Base-by-base conservation (phyloP, 2,329 filamentous ascomycete genomes). In the Ceratocystis huliohia region DNA sequence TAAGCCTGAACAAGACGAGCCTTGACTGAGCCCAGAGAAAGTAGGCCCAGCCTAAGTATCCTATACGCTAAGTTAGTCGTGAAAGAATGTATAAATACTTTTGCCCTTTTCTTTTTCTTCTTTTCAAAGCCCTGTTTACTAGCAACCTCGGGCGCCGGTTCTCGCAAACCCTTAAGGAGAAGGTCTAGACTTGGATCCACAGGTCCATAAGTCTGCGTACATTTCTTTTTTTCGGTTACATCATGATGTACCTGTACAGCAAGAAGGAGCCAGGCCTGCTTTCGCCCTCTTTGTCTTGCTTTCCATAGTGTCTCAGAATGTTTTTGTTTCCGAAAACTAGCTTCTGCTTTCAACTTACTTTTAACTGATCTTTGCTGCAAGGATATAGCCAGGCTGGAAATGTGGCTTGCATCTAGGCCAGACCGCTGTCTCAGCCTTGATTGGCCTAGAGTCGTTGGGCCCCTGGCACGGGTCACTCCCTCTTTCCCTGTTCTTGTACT, bases 61-160 rank as follows among this genome's bases (percentile, higher is more conserved):
- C 13, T 15, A 41, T 10, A 41, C 10, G 10, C 37, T 4, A 15
- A 41, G 37, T 41, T 56, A 56, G n/a, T 17, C 20, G 20, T 57
- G 10, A 44, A 44, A 15, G 22, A 20, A 30, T 41, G 28, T 56
- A 65, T 25, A 57, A 44, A 56, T 45, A 56, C 46, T 44, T 64
- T 64, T 30, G 20, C 45, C 22, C 5, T 15, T 64, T 37, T n/a
- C n/a, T 56, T 28, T 44, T 46, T 65, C 63, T 33, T 30, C 63
- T 63, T 25, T 67, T 65, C 45, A 50, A 22, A 53, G n/a, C 48
- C 48, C 13, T 1, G 22, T 6, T 13, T 53, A 25, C 1, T n/a
- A 2, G 3, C 3, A 41, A 4, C 37, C 37, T 41, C 37, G 37
- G 37, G 37, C 13, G 10, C 13, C 13, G 13, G 37, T 41, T 5